Evolutionary conservation across 2,329 filamentous ascomycete genomes (phyloP).

Genomic region (Rhinocladiella mackenziei): DNA sequence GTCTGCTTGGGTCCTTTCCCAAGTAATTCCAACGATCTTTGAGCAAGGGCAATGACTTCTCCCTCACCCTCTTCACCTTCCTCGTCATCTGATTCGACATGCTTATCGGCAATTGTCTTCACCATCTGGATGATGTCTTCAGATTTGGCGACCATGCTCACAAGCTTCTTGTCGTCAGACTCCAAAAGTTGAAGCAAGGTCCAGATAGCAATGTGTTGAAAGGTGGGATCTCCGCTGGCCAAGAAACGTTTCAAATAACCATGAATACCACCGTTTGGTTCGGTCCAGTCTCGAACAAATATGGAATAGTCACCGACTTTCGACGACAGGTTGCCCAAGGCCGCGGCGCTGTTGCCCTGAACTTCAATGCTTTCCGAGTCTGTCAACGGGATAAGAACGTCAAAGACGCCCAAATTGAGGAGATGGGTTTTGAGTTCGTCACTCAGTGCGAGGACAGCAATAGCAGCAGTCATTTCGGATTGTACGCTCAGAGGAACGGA

Average conservation of each 20-base stretch:
- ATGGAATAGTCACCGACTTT: conserved; percentile 98
- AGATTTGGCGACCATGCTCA: conserved; percentile 81
- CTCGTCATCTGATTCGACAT: conserved; percentile 80
- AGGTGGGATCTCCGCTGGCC: conserved; percentile 89
- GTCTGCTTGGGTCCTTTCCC: conserved; percentile 71
- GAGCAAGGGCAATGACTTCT: conserved; percentile 86
- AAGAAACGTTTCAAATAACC: conserved; percentile 92
- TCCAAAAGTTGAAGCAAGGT: conserved; percentile 92
- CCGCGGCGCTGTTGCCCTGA: conserved; percentile 95
- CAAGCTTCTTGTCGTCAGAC: conserved; percentile 86
- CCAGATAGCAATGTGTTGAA: conserved; percentile 99
- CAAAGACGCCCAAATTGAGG: conserved; percentile 87
- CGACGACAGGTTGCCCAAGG: conserved; percentile 89
- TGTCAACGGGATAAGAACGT: conserved; percentile 90
- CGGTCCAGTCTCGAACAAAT: conserved; percentile 89
- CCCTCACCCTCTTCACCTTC: conserved; percentile 86
- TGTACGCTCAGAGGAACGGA: conserved; percentile 92
- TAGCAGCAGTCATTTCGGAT: conserved; percentile 99
- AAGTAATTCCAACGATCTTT: conserved; percentile 81
- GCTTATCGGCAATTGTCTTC: conserved; percentile 82
- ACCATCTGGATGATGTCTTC: conserved; percentile 92
- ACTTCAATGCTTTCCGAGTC: conserved; percentile 96
- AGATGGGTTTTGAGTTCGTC: conserved; percentile 93
- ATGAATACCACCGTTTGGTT: conserved; percentile 90
- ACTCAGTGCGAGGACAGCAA: conserved; percentile 89